A percentile compares a stretch with the other conserved stretches of the same genome.
Conservation (phyloP, 768 basidiomycete genomes). For the Mycena polygramma region DNA sequence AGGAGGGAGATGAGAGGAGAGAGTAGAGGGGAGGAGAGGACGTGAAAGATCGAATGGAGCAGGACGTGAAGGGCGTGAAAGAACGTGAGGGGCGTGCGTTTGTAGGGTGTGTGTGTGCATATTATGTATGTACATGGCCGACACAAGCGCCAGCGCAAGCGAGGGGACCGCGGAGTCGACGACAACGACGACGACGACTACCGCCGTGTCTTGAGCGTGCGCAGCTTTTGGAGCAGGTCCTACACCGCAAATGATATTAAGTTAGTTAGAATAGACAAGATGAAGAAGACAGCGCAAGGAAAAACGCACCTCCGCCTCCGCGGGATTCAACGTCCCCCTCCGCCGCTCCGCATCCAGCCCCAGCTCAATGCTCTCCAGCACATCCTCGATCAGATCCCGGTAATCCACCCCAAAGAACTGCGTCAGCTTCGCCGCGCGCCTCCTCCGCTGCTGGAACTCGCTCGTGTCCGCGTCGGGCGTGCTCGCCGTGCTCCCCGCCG, state of each 20-base stretch:
- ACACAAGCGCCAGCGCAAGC: not conserved
- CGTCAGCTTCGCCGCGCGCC: slow-evolving; percentile 85
- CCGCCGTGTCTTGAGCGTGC: slow-evolving; percentile 68
- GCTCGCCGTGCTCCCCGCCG: slow-evolving; percentile 46
- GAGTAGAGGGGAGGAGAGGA: too few relatives aligned
- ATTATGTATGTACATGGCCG: not conserved
- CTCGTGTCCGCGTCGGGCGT: slow-evolving; percentile 55
- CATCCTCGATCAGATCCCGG: slow-evolving; percentile 79
- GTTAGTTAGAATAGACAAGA: not conserved
- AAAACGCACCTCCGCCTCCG: slow-evolving; percentile 77
- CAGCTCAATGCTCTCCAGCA: slow-evolving; percentile 85
- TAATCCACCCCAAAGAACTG: slow-evolving; percentile 92
- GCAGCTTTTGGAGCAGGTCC: slow-evolving; percentile 69
- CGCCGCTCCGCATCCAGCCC: slow-evolving; percentile 78
- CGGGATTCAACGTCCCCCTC: slow-evolving; percentile 72
- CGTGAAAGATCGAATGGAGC: too few relatives aligned
- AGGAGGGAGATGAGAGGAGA: not conserved
- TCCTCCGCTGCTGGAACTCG: slow-evolving; percentile 78
- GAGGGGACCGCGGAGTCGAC: not conserved
- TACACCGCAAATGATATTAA: slow-evolving; percentile 38
- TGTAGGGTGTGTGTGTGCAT: not conserved
- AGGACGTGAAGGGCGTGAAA: too few relatives aligned
- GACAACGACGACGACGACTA: not conserved
- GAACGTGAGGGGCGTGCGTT: not conserved
- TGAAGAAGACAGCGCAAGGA: not conserved